Evolutionary conservation across 129 eudicot genomes (phyloP), one percentile per base, ranked within the genome.

Genomic region (Daucus carota): DNA sequence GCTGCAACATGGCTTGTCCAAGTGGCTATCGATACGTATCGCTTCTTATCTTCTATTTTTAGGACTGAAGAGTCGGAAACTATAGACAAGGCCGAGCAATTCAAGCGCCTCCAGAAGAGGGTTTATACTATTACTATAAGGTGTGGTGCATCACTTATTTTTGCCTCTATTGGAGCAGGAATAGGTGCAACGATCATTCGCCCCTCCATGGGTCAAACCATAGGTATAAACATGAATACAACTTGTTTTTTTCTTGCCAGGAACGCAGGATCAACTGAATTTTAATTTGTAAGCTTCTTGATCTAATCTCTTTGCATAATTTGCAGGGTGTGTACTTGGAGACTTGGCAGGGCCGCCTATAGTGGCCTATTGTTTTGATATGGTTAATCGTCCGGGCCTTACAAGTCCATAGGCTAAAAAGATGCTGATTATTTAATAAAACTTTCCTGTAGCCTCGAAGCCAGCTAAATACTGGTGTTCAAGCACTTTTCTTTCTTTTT

Each of bases 131-230:
- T 69, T 36, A 87, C 89, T 14, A 9, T 86, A 76, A 81, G 86
- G 73, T 87, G 97, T 80, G 83, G 87, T 66, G 80, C 93, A n/a
- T 86, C 97, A 12, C 84, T 91, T 17, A 70, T 87, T 72, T 89
- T 89, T 72, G 99, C 97, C n/a, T 90, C 99, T 68, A 80, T 94
- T 32, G 99, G 99, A 77, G 99, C 99, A 20, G 99, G 97, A 28
- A 57, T 94, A 3, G 97, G 99, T 31, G 93, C 97, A 38, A 72
- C 85, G 0, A 60, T 89, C 6, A 44, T 91, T 60, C 96, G 90
- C 73, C 97, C 99, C 62, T 79, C 90, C 26, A 46, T 81, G 54
- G 99, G 99, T 38, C 99, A 94, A 80, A 83, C 92, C 81, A 62
- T 91, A 43, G 97, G 98, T 93, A 91, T 77, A 84, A 44, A 43